phyloP scores from a whole-genome alignment of 495 filamentous ascomycete genomes.

The Neurospora hispaniola region DNA sequence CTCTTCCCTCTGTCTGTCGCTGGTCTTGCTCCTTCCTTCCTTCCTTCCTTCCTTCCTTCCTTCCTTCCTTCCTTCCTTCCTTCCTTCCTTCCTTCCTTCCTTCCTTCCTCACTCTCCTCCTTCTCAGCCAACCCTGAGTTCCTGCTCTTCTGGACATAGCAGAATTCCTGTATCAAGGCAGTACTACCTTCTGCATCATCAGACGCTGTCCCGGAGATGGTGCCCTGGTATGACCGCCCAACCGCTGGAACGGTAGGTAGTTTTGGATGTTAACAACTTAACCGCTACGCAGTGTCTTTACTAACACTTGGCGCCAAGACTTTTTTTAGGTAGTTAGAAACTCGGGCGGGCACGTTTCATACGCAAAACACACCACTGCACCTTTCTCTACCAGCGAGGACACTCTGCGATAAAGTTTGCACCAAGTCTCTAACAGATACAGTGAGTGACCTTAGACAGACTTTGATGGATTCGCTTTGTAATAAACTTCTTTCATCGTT shows the following conservation, averaged over 20 bases:
- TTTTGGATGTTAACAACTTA: background rate
- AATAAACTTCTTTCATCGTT: accelerated
- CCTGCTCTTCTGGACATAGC: no score
- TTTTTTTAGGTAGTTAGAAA: no score
- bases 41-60: background rate
- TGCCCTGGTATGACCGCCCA: background rate
- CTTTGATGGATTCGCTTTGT: background rate
- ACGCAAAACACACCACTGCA: background rate
- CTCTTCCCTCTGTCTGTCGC: background rate
- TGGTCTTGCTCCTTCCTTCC: background rate
- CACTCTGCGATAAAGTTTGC: background rate
- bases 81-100: background rate
- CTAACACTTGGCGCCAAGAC: background rate
- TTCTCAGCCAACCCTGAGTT: background rate
- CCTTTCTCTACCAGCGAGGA: background rate
- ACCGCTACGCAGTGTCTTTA: accelerated
- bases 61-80: background rate
- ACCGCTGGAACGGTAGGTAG: background rate
- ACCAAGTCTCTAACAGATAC: background rate
- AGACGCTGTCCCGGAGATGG: background rate
- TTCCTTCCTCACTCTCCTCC: background rate
- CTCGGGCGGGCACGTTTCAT: no score
- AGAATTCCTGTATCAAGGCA: background rate
- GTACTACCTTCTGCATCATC: background rate
- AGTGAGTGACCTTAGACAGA: accelerated